Evolutionary conservation across 2,329 filamentous ascomycete genomes (phyloP), one percentile per base, ranked within the genome.

Genomic region (Zarea fungicola): DNA sequence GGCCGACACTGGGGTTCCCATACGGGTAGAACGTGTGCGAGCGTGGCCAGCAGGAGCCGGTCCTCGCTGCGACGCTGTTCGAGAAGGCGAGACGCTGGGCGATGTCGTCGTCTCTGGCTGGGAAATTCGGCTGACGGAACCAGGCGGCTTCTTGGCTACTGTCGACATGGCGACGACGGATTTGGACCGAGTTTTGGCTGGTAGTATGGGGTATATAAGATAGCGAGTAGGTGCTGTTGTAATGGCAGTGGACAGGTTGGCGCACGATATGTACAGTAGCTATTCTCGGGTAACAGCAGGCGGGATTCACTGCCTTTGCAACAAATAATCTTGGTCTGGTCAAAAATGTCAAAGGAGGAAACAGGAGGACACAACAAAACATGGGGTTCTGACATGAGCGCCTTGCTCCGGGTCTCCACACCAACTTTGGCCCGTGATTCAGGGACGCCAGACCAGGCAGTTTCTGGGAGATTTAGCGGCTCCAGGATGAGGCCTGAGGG

Each of bases 1-100:
- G 52, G 87, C 87, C 53, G 87, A 89, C 19, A 89, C 78, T 26
- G 84, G 80, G n/a, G 78, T 78, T 48, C 76, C 77, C 28, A 72
- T 72, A 59, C 87, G 81, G 53, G 81, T 72, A 13, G 87, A 89
- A 53, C 84, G 79, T 40, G 78, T 82, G 52, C 84, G 77, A 48
- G 75, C 71, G 54, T 70, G 65, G 41, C 61, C 63, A 45, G 62
- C 62, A 35, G 67, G 62, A 21, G 69, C 67, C 40, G 80, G 69
- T 68, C 42, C 70, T 53, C 76, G 60, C 47, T 62, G 61, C 32
- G 63, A 59, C 53, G 62, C 58, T 54, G 32, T 58, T 49, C 70
- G 69, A 32, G 71, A 64, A 9, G 68, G 65, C 26, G 74, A 68
- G 3, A 68, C 54, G 50, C 55, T 59, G 39, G 66, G 56, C 21